These are phyloP conservation scores for Micractinium conductrix DNA, from an alignment of 139 green algal species.

Conservation along the genomic window DNA sequence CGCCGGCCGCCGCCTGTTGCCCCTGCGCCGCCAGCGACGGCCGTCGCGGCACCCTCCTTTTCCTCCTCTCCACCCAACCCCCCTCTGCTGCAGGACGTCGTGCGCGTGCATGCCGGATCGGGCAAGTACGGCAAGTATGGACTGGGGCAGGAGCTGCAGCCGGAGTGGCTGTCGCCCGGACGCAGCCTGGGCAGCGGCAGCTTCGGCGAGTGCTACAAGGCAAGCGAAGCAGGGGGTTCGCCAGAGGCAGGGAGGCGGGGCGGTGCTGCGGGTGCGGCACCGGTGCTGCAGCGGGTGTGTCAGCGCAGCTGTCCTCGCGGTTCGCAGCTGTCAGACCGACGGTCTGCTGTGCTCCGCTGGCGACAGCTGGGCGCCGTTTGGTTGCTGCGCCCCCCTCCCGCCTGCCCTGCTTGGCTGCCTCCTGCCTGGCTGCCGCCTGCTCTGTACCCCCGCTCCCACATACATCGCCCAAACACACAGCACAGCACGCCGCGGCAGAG, in stretches of 20 bases:
- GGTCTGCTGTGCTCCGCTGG: background rate
- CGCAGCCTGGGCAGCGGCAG: constrained; percentile 51
- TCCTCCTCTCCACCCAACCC: background rate
- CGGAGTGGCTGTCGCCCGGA: background rate
- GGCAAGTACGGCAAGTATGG: constrained; percentile 14
- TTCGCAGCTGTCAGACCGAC: too few relatives aligned
- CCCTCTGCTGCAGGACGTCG: background rate
- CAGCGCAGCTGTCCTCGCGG: too few relatives aligned
- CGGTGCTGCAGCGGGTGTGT: too few relatives aligned
- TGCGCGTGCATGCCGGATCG: background rate
- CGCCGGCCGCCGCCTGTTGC: background rate
- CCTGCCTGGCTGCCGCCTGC: too few relatives aligned
- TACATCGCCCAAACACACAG: too few relatives aligned
- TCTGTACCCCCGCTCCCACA: too few relatives aligned
- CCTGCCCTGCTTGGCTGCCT: too few relatives aligned
- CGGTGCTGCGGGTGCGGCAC: too few relatives aligned
- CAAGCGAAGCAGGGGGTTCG: too few relatives aligned
- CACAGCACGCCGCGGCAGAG: too few relatives aligned
- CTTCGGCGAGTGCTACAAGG: constrained; percentile 63
- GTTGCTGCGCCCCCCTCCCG: too few relatives aligned
- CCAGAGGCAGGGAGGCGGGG: too few relatives aligned
- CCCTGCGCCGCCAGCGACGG: background rate
- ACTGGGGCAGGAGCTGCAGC: constrained; percentile 11
- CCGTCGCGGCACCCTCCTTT: background rate
- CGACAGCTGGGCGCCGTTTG: background rate